Evolutionary conservation across 129 eudicot genomes (phyloP).

Genomic region (Helianthus tuberosus): DNA sequence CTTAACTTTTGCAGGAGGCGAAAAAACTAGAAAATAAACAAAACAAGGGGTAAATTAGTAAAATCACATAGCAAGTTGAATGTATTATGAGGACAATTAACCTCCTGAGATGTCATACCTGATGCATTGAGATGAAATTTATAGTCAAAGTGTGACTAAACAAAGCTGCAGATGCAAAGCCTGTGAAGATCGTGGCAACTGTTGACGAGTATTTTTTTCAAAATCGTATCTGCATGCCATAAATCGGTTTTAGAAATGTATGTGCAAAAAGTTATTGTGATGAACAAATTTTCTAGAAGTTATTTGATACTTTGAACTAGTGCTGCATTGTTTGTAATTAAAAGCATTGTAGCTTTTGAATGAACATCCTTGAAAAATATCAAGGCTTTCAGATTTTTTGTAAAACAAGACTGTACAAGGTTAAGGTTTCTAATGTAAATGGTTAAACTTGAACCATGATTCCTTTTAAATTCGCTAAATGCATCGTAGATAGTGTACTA

Average conservation of each 20-base stretch:
- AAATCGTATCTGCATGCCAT: conserved; percentile 73
- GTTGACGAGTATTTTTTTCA: conserved; percentile 96
- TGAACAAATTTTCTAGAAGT: not conserved
- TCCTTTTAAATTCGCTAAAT: too few relatives aligned
- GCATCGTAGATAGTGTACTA: too few relatives aligned
- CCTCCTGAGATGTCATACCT: too few relatives aligned
- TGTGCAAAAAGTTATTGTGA: too few relatives aligned
- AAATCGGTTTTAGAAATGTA: conserved; percentile 13
- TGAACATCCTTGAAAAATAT: too few relatives aligned
- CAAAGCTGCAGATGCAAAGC: conserved; percentile 77
- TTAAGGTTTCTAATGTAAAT: too few relatives aligned
- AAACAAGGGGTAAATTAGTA: conserved; percentile 28
- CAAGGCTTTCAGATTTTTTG: too few relatives aligned
- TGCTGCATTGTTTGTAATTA: conserved; percentile 89
- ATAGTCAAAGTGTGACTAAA: conserved; percentile 89
- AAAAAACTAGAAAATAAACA: not conserved
- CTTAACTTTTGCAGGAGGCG: too few relatives aligned
- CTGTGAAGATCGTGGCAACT: conserved; percentile 98
- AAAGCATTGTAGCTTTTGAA: conserved; percentile 88
- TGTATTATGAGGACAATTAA: too few relatives aligned
- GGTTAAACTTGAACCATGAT: too few relatives aligned
- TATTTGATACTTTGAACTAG: conserved; percentile 33
- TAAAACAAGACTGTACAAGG: too few relatives aligned
- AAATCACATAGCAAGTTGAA: conserved; percentile 1
- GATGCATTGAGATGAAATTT: conserved; percentile 82